phyloP scores from a whole-genome alignment of 163 green algal species.

The Volvox carteri region DNA sequence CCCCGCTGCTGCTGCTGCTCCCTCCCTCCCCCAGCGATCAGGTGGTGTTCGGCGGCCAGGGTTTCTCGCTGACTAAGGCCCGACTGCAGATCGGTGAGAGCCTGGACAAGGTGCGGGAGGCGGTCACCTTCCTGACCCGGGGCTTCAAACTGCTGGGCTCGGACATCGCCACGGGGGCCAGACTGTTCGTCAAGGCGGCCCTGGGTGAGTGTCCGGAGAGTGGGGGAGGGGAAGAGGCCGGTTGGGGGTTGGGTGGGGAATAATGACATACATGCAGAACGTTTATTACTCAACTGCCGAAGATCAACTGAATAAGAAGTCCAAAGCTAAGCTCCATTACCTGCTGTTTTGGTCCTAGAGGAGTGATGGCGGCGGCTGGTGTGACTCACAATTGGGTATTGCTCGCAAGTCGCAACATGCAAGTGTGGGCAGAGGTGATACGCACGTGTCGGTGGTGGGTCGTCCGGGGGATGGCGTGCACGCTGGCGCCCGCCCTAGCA shows the following conservation, averaged over 20 bases:
- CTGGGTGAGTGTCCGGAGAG: slow-evolving; percentile 65
- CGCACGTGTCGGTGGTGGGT: too few relatives aligned
- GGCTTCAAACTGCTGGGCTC: slow-evolving; percentile 89
- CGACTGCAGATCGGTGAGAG: slow-evolving; percentile 80
- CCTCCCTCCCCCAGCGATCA: slow-evolving; percentile 69
- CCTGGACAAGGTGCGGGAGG: slow-evolving; percentile 85
- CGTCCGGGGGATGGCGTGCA: too few relatives aligned
- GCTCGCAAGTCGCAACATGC: too few relatives aligned
- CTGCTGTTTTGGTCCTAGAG: too few relatives aligned
- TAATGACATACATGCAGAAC: too few relatives aligned
- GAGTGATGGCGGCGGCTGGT: too few relatives aligned
- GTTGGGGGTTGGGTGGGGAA: neutral
- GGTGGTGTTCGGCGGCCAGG: slow-evolving; percentile 80
- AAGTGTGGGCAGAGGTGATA: too few relatives aligned
- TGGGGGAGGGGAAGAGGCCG: neutral
- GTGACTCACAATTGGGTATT: too few relatives aligned
- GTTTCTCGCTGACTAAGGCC: slow-evolving; percentile 79
- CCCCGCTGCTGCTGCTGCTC: neutral
- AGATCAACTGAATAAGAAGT: too few relatives aligned
- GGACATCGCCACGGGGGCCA: slow-evolving; percentile 81
- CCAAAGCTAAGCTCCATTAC: too few relatives aligned
- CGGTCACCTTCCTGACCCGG: slow-evolving; percentile 85
- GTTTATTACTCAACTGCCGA: too few relatives aligned
- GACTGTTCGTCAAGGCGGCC: slow-evolving; percentile 85
- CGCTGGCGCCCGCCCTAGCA: too few relatives aligned